These are phyloP conservation scores for Patellifolia procumbens DNA, from an alignment of 179 eudicot genomes.

Conservation along the genomic window DNA sequence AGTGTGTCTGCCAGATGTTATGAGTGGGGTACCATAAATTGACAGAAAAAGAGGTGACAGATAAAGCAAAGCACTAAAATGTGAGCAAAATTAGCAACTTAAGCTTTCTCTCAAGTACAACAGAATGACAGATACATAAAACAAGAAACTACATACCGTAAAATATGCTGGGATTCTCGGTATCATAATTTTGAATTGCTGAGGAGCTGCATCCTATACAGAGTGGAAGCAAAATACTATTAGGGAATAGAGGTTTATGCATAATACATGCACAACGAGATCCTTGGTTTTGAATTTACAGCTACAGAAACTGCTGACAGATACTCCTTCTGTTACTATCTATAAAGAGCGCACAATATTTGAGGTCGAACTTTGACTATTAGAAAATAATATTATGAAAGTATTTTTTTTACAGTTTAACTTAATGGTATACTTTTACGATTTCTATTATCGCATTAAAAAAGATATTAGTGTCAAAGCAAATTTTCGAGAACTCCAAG, in stretches of 20 bases:
- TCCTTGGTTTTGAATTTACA: not conserved
- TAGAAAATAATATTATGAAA: too few relatives aligned
- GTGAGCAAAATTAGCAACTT: not conserved
- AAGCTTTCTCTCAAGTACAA: not conserved
- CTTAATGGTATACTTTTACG: too few relatives aligned
- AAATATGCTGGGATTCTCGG: conserved; percentile 95
- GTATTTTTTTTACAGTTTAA: too few relatives aligned
- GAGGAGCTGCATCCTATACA: conserved; percentile 62
- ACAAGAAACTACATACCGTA: conserved; percentile 53
- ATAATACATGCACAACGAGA: not conserved
- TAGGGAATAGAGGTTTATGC: not conserved
- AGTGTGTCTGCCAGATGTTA: not conserved
- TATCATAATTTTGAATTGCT: conserved; percentile 80
- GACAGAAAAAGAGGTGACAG: not conserved
- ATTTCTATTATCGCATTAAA: too few relatives aligned
- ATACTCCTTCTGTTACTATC: too few relatives aligned
- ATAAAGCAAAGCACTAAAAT: not conserved
- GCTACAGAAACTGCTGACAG: not conserved
- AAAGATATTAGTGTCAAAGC: too few relatives aligned
- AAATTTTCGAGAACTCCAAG: too few relatives aligned
- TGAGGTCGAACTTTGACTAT: too few relatives aligned
- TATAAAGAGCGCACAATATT: too few relatives aligned
- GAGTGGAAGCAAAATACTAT: not conserved
- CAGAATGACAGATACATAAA: not conserved
- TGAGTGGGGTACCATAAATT: not conserved